phyloP scores from a whole-genome alignment of 805 yeast species.

The Cyberlindnera xishuangbannaensis region DNA sequence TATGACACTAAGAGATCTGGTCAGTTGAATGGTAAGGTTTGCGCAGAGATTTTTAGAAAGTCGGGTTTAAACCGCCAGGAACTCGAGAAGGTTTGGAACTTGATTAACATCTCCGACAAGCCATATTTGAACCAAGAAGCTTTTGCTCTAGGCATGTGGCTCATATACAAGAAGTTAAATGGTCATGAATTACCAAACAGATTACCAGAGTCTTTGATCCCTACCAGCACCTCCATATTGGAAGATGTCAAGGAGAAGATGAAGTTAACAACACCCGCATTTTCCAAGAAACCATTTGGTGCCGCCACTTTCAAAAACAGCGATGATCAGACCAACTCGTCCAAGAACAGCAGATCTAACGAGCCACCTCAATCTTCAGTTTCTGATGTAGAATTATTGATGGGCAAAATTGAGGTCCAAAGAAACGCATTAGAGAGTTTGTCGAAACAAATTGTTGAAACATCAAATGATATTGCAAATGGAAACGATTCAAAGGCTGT shows the following conservation, averaged over 20 bases:
- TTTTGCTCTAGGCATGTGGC: constrained; percentile 95
- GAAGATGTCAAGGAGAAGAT: constrained; percentile 61
- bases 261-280: constrained; percentile 18
- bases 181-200: constrained; percentile 80
- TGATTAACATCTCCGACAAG: constrained; percentile 75
- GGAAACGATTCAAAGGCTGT: constrained; percentile 48
- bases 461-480: constrained; percentile 24
- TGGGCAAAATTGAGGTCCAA: constrained; percentile 66
- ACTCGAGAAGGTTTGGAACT: constrained; percentile 85
- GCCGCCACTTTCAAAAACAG: constrained; percentile 65
- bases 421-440: constrained; percentile 63
- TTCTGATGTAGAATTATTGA: constrained; percentile 41
- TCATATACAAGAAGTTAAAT: constrained; percentile 83
- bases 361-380: constrained; percentile 9
- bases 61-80: constrained; percentile 84
- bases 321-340: constrained; percentile 55
- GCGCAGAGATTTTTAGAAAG: constrained; percentile 82
- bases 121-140: constrained; percentile 86
- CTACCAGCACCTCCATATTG: constrained; percentile 74
- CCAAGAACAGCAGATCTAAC: constrained; percentile 50
- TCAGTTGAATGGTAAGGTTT: constrained; percentile 69
- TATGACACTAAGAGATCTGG: constrained; percentile 76
- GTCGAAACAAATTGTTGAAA: constrained; percentile 22
- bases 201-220: constrained; percentile 84
- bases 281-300: constrained; percentile 19